Conservation (phyloP, 2,329 filamentous ascomycete species). For the Exophiala calicioides region DNA sequence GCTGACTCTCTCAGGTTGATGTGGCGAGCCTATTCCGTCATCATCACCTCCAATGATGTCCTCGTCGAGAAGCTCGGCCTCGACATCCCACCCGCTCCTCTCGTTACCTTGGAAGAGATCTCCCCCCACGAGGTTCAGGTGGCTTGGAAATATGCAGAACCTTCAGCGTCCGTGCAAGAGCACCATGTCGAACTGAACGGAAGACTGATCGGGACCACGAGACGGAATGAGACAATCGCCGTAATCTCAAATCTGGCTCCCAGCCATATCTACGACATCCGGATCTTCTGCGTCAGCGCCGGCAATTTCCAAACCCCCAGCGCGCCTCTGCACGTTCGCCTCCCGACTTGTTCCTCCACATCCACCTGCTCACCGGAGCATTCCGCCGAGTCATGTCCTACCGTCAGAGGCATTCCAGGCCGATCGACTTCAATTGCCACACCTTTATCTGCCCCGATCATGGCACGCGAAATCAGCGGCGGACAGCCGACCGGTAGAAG, state of each 20-base stretch:
- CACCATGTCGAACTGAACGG: constrained; percentile 94
- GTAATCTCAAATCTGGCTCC: constrained; percentile 86
- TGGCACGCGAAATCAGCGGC: constrained; percentile 66
- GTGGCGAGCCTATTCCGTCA: constrained; percentile 81
- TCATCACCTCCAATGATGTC: constrained; percentile 87
- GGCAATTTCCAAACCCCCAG: constrained; percentile 93
- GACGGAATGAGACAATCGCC: constrained; percentile 79
- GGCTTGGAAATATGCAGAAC: constrained; percentile 80
- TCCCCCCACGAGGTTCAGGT: constrained; percentile 83
- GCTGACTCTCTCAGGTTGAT: constrained; percentile 63
- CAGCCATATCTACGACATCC: constrained; percentile 87
- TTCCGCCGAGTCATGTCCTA: constrained; percentile 40
- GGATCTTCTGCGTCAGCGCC: constrained; percentile 85
- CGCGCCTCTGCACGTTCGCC: constrained; percentile 78
- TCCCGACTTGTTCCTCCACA: constrained; percentile 51
- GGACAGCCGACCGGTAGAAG: constrained; percentile 59
- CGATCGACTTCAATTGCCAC: constrained; percentile 57
- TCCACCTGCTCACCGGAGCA: constrained; percentile 43
- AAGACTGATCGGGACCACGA: constrained; percentile 81
- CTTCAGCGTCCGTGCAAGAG: constrained; percentile 70
- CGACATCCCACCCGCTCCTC: constrained; percentile 86
- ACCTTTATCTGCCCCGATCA: constrained; percentile 61
- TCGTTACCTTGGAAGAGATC: constrained; percentile 88
- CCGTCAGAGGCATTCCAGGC: constrained; percentile 57
- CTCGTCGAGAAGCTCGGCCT: constrained; percentile 89